Base-by-base conservation (phyloP, 2,329 filamentous ascomycete species). In the Hortaea sp. region DNA sequence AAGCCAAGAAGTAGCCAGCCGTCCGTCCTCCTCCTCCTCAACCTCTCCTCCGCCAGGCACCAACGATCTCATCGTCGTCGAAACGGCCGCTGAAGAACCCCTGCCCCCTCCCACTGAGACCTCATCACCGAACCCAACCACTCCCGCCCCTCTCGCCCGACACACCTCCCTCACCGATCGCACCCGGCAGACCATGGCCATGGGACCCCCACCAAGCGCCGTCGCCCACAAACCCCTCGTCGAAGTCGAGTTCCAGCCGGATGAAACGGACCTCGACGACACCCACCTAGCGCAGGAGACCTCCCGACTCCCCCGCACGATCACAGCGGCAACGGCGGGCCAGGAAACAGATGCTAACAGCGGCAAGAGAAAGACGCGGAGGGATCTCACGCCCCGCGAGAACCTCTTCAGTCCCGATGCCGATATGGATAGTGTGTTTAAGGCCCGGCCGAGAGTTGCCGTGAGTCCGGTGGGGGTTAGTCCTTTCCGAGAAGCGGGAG, bases 381-480 rank as follows among this genome's bases (percentile, higher is more conserved):
- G 68, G 49, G 66, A 64, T 20, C 67, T 70, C 4, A 73, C 79
- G 1, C 73, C 85, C 6, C 73, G 76, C 0, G 83, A 90, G 58
- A 77, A 82, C 52, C 67, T 94, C 37, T 81, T 94, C 29, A 74
- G 74, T 11, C 75, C 82, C 45, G 81, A 87, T 53, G 73, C 76
- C 4, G 87, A 94, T 49, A 85, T 88, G 63, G 83, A 85, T 49
- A 84, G 82, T 28, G 82, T 95, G 1, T 95, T 95, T 63, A 86
- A 82, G 66, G 89, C 85, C 52, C 69, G 89, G 53, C 89, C 89
- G 0, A 84, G 81, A 64, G 79, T 95, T 54, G 82, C 82, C 53
- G 78, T 78, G 7, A 94, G 88, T 62, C 88, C 88, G 1, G 37
- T 39, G 2, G 37, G 7, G 10, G 20, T 20, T 20, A 39, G 13